Base-by-base conservation (phyloP, 1,139 yeast species). In the Arxiozyma slooffiae region DNA sequence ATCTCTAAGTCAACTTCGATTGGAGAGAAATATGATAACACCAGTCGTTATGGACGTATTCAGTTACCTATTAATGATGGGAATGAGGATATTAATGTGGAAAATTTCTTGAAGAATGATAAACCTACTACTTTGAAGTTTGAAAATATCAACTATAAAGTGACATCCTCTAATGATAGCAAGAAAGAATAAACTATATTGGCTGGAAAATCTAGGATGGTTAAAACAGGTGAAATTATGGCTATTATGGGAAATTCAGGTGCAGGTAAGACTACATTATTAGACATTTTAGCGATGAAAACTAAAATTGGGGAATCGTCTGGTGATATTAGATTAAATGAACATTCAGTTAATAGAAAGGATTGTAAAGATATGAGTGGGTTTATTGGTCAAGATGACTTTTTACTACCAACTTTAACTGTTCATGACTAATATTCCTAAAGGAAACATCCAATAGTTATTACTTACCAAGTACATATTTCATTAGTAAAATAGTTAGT, bases 181-280 rank as follows among this genome's bases (percentile, higher is more conserved):
- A 50, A 55, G 6, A 71, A 72, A 38, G 82, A 79, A 0, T 74
- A 71, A 49, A 62, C 64, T 7, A 81, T 92, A 7, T 73, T 92
- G 56, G 74, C 77, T 22, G 73, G 75, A 38, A 75, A 85, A 1
- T 81, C 79, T 60, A 98, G 98, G 8, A 60, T 79, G 18, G 96
- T 84, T 2, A 78, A 79, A 49, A 95, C 97, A 2, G 84, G 96
- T 41, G 90, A 90, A 65, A 85, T 95, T 56, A 67, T 90, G 65
- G 97, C 98, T 0, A 89, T 92, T 39, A 87, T 92, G 95, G 98
- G 98, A 43, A 97, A 97, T 3, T 89, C 97, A 0, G 98, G 98
- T 48, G 97, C 97, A 11, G 98, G 98, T 52, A 92, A 92, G 64
- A 90, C 98, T 0, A 92, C 98, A 0, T 69, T 92, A 44, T 71